A percentile compares a stretch with the other conserved stretches of the same genome.
These are phyloP conservation scores for Neohortaea acidophila DNA, from an alignment of 495 filamentous ascomycete genomes.

Conservation along the genomic window DNA sequence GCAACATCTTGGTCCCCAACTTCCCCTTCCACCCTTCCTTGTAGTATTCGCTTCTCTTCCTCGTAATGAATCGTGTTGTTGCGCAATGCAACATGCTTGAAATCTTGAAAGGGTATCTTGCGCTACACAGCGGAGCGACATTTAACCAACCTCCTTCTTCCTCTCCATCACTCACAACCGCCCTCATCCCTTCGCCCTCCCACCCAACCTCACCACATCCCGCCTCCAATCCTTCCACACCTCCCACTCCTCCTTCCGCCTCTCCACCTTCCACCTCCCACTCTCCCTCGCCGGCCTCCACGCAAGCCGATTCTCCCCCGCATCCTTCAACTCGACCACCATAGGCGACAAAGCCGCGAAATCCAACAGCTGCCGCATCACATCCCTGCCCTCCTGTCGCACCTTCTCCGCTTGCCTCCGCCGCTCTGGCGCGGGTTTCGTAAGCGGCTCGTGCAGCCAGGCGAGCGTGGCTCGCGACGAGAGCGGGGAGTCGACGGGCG, in stretches of 20 bases:
- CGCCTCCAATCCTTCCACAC: slow-evolving; percentile 46
- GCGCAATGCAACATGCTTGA: too few relatives aligned
- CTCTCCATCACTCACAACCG: background rate
- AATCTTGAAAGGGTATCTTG: too few relatives aligned
- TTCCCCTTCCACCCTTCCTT: too few relatives aligned
- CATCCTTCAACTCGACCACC: slow-evolving; percentile 15
- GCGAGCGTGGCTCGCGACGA: slow-evolving; percentile 35
- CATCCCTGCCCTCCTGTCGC: slow-evolving; percentile 51
- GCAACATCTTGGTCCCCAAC: too few relatives aligned
- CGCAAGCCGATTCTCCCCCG: slow-evolving; percentile 34
- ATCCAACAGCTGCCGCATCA: slow-evolving; percentile 54
- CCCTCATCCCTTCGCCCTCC: background rate
- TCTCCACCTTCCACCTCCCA: slow-evolving; percentile 42
- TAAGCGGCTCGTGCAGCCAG: slow-evolving; percentile 51
- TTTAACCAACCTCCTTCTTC: too few relatives aligned
- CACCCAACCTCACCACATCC: slow-evolving; percentile 26
- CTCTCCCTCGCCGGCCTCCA: slow-evolving; percentile 43
- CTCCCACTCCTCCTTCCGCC: slow-evolving; percentile 46
- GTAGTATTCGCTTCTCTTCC: too few relatives aligned
- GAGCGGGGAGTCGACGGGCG: slow-evolving; percentile 37
- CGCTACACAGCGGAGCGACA: too few relatives aligned
- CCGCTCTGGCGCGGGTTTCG: slow-evolving; percentile 30
- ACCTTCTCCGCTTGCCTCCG: slow-evolving; percentile 44
- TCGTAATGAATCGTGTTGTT: too few relatives aligned
- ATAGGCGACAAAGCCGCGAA: slow-evolving; percentile 39